phyloP scores from a whole-genome alignment of 2,329 filamentous ascomycete genomes.

The Alternaria tenuissima region DNA sequence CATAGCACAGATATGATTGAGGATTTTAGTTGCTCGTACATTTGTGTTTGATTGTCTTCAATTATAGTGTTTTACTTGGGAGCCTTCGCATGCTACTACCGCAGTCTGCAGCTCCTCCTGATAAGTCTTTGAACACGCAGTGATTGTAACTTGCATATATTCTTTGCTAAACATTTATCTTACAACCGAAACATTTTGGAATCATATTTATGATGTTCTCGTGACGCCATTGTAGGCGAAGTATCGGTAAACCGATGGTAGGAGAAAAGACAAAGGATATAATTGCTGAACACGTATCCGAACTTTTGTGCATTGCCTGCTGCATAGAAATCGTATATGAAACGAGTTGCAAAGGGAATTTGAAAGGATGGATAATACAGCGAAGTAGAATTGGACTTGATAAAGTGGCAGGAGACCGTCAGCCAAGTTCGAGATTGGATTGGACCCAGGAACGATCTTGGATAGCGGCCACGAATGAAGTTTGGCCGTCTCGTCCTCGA shows the following conservation, averaged over 20 bases:
- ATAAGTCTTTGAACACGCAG: too few species aligned
- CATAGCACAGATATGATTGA: too few species aligned
- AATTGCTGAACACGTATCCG: background rate
- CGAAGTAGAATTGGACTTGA: background rate
- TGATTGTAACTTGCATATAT: background rate
- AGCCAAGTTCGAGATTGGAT: too few species aligned
- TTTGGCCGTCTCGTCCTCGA: background rate
- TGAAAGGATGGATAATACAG: background rate
- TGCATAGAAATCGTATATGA: background rate
- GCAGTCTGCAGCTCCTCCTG: too few species aligned
- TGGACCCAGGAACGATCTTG: background rate
- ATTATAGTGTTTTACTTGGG: too few species aligned
- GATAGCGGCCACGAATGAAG: background rate
- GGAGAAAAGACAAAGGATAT: background rate
- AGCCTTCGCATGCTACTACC: too few species aligned
- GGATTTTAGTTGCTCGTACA: too few species aligned
- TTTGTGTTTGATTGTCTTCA: too few species aligned
- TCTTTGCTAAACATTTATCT: background rate
- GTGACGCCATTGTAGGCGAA: fast-evolving
- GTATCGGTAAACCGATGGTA: fast-evolving
- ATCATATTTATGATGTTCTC: background rate
- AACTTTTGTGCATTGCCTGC: background rate
- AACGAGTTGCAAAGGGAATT: background rate
- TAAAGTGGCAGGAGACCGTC: background rate
- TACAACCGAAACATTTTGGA: background rate